phyloP scores from a whole-genome alignment of 495 filamentous ascomycete species.

The Talaromyces thailandensis region DNA sequence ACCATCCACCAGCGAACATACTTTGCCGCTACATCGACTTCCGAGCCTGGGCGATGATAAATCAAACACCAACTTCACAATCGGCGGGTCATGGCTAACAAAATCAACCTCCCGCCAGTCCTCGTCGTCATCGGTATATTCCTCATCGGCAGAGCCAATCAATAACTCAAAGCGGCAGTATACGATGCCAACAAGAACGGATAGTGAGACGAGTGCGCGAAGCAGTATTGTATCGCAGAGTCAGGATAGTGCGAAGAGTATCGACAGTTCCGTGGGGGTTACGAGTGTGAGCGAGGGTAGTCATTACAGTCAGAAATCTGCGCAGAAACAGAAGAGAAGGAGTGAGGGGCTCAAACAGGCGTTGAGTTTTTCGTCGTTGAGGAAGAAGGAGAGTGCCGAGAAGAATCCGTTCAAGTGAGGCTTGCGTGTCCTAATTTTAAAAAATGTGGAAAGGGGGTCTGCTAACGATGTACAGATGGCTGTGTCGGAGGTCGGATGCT shows the following conservation, averaged over 20 bases:
- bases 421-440: no score
- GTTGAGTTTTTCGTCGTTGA: background rate
- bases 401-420: slow-evolving; percentile 4
- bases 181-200: background rate
- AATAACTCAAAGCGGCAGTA: background rate
- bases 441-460: background rate
- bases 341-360: background rate
- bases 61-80: background rate
- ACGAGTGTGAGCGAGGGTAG: background rate
- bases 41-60: background rate
- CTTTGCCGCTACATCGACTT: background rate
- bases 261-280: background rate
- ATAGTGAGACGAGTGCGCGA: background rate
- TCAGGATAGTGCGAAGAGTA: background rate
- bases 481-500: background rate
- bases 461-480: background rate
- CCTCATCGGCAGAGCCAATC: background rate
- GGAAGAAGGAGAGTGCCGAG: background rate
- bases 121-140: slow-evolving; percentile 2
- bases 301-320: background rate
- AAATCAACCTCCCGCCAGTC: background rate
- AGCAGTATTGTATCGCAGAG: background rate
- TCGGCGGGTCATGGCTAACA: background rate
- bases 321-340: background rate
- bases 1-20: background rate